Evolutionary conservation across 176 grass and related monocot species (phyloP).

Genomic region (Aegilops umbellulata): DNA sequence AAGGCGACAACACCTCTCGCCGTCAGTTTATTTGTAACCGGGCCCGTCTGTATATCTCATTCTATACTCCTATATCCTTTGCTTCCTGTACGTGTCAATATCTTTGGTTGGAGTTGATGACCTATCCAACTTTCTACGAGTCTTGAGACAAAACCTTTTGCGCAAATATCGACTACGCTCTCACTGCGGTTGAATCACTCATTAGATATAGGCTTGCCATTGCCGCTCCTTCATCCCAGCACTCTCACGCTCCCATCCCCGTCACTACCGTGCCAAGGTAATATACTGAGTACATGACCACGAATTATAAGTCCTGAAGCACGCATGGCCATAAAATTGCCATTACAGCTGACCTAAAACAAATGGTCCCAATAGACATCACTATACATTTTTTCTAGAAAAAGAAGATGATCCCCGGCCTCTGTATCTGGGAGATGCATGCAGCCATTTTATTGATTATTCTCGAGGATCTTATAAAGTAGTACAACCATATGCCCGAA

Average conservation of each 20-base stretch:
- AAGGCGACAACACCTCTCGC: slow-evolving; percentile 11
- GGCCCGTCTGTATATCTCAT: background rate
- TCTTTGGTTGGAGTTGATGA: slow-evolving; percentile 19
- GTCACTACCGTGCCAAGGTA: background rate
- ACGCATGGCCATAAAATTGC: background rate
- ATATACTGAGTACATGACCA: background rate
- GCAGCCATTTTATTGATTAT: no score
- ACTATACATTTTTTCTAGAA: no score
- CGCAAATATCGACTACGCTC: background rate
- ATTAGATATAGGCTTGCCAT: background rate
- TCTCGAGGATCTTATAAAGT: no score
- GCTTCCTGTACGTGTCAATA: background rate
- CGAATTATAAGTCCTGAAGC: background rate
- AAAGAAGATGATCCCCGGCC: no score
- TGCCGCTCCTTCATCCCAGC: background rate
- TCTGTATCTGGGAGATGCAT: no score
- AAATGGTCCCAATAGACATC: background rate
- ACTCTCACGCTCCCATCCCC: background rate
- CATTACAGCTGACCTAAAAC: background rate
- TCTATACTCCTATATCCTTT: background rate
- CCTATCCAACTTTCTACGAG: background rate
- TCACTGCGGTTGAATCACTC: slow-evolving; percentile 29
- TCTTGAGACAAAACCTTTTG: background rate
- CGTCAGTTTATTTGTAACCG: background rate
- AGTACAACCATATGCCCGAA: no score